Conservation (phyloP, 2,329 filamentous ascomycete genomes). For the Trichoderma koningii region DNA sequence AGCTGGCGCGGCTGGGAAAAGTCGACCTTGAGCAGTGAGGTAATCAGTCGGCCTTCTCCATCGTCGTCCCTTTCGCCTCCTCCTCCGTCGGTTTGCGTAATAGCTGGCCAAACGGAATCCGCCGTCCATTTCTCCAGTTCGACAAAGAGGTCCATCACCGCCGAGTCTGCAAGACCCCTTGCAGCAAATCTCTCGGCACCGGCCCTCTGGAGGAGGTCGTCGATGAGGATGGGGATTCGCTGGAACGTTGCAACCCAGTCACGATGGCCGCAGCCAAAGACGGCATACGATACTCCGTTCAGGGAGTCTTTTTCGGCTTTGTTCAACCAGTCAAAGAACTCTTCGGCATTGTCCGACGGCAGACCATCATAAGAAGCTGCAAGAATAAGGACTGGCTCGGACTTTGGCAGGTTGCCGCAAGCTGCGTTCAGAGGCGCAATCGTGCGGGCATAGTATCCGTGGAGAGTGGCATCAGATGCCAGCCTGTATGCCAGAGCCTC, state of each 20-base stretch:
- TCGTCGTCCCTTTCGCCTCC: constrained; percentile 28
- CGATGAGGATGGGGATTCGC: constrained; percentile 59
- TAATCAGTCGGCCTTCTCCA: constrained; percentile 23
- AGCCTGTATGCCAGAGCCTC: constrained; percentile 64
- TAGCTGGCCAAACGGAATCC: constrained; percentile 47
- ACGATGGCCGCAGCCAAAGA: constrained; percentile 67
- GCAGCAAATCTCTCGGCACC: constrained; percentile 36
- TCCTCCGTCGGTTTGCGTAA: constrained; percentile 48
- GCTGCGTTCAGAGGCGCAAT: constrained; percentile 60
- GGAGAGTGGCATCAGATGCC: constrained; percentile 54
- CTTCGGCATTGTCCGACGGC: constrained; percentile 67
- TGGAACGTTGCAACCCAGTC: constrained; percentile 63
- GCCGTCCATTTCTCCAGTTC: constrained; percentile 66
- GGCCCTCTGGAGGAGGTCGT: constrained; percentile 47
- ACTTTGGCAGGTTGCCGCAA: constrained; percentile 56
- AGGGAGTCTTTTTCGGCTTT: constrained; percentile 51
- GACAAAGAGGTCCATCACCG: constrained; percentile 61
- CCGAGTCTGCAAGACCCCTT: constrained; percentile 58
- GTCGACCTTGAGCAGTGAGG: constrained; percentile 44
- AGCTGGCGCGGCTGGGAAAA: constrained; percentile 56
- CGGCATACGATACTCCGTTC: constrained; percentile 59
- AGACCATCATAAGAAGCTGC: constrained; percentile 70
- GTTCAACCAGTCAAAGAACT: constrained; percentile 66
- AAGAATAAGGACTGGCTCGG: constrained; percentile 62
- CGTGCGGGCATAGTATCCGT: constrained; percentile 56